Conservation (phyloP, 2,329 filamentous ascomycete species). For the Rhytidhysteron rufulum region DNA sequence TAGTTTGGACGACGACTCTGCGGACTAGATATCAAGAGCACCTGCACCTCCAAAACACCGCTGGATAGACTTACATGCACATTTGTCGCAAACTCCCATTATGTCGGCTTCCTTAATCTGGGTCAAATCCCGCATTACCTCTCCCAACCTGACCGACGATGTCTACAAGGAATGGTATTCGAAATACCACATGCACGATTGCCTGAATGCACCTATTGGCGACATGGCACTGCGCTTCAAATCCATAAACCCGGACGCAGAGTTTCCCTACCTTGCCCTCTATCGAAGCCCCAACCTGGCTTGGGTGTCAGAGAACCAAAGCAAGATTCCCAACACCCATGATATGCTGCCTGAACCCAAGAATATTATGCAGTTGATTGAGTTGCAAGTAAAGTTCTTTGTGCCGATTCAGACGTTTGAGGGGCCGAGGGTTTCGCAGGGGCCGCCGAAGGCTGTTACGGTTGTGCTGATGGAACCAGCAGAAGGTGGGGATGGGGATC, state of each 20-base stretch:
- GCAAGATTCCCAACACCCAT: not conserved
- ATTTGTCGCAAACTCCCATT: no score
- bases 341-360: not conserved
- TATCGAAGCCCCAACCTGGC: conserved; percentile 10
- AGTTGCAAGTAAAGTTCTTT: not conserved
- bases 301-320: not conserved
- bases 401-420: conserved; percentile 1
- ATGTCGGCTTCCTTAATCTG: no score
- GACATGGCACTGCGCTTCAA: conserved; percentile 13
- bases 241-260: conserved; percentile 3
- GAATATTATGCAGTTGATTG: not conserved
- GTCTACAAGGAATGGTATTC: conserved; percentile 11
- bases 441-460: not conserved
- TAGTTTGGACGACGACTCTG: no score
- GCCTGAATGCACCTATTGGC: conserved; percentile 3
- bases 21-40: no score
- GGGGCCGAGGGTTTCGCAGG: not conserved
- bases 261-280: conserved; percentile 7
- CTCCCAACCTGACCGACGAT: conserved; percentile 1
- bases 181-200: conserved; percentile 7
- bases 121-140: conserved; percentile 3
- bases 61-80: no score
- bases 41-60: no score
- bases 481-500: conserved; percentile 3
- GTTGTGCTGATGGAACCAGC: conserved; percentile 6